phyloP scores from a whole-genome alignment of 2,329 filamentous ascomycete species.

The Alternaria gaisen region DNA sequence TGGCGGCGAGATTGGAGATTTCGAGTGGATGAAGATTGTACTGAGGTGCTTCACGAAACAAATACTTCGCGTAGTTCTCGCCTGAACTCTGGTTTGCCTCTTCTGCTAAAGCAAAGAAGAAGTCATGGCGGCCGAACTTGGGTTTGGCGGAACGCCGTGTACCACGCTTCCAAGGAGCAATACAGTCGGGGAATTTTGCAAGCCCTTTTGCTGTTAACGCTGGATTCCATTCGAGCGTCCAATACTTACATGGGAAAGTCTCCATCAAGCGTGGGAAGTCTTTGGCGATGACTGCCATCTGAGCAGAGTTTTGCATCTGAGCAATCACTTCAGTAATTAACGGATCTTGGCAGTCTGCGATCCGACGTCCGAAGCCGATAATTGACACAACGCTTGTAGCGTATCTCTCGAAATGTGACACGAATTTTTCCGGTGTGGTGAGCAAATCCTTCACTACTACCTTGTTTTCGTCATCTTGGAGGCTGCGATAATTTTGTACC shows the following conservation, averaged over 20 bases:
- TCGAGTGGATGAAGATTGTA: conserved; percentile 40
- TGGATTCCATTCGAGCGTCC: accelerated
- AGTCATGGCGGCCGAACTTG: conserved; percentile 38
- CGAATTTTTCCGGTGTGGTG: conserved; percentile 57
- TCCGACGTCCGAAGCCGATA: conserved; percentile 65
- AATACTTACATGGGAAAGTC: conserved; percentile 55
- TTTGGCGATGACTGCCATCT: conserved; percentile 60
- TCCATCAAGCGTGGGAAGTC: conserved; percentile 67
- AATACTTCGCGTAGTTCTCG: conserved; percentile 44
- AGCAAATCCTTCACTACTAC: conserved; percentile 61
- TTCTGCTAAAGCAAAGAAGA: conserved; percentile 46
- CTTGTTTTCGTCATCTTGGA: conserved; percentile 67
- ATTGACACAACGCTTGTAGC: conserved; percentile 64
- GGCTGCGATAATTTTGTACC: conserved; percentile 58
- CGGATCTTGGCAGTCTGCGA: conserved; percentile 61
- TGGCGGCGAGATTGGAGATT: conserved; percentile 42
- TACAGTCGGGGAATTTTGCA: conserved; percentile 61
- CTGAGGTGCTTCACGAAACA: conserved; percentile 54
- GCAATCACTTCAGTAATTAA: conserved; percentile 68
- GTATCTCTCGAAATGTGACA: conserved; percentile 63
- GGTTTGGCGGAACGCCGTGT: conserved; percentile 33
- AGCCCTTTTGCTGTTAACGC: conserved; percentile 47
- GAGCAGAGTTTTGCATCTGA: conserved; percentile 65
- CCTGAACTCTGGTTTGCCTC: conserved; percentile 42
- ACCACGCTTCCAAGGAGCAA: conserved; percentile 47